These are phyloP conservation scores for Mortierella sp. DNA, from an alignment of 371 early-diverging fungal species.

Conservation along the genomic window DNA sequence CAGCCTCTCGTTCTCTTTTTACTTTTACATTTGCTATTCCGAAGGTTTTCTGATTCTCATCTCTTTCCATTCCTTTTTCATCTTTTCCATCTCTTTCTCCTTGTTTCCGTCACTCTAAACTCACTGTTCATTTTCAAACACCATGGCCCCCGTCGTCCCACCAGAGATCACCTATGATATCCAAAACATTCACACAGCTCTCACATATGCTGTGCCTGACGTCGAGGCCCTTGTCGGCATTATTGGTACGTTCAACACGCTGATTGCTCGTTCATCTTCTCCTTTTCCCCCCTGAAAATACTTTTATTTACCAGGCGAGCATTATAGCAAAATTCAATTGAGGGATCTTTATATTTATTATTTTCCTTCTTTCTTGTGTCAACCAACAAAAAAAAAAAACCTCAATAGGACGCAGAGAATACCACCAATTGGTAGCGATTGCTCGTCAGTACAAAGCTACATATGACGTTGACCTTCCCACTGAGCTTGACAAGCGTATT, in stretches of 20 bases:
- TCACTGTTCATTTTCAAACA: constrained; percentile 12
- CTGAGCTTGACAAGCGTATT: constrained; percentile 41
- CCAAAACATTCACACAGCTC: constrained; percentile 44
- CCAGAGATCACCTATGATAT: constrained; percentile 41
- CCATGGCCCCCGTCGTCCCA: constrained; percentile 33
- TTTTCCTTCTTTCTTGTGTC: not conserved
- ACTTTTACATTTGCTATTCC: not conserved
- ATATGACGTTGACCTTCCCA: constrained; percentile 35
- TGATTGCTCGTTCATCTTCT: not conserved
- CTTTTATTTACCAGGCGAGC: not conserved
- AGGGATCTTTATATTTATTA: not conserved
- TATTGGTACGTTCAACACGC: constrained; percentile 30
- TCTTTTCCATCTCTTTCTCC: not conserved
- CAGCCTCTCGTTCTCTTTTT: not conserved
- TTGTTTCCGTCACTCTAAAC: not conserved
- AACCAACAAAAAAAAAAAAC: not conserved
- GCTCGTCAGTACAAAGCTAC: constrained; percentile 42
- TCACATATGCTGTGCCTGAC: constrained; percentile 38
- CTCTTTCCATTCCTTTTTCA: not conserved
- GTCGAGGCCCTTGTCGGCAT: constrained; percentile 44
- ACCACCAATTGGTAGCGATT: constrained; percentile 40
- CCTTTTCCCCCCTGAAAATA: not conserved
- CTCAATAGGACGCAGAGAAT: constrained; percentile 49
- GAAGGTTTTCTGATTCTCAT: not conserved
- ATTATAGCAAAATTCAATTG: constrained; percentile 6